Conservation (phyloP, 495 filamentous ascomycete species). For the Penicillium flavigenum region DNA sequence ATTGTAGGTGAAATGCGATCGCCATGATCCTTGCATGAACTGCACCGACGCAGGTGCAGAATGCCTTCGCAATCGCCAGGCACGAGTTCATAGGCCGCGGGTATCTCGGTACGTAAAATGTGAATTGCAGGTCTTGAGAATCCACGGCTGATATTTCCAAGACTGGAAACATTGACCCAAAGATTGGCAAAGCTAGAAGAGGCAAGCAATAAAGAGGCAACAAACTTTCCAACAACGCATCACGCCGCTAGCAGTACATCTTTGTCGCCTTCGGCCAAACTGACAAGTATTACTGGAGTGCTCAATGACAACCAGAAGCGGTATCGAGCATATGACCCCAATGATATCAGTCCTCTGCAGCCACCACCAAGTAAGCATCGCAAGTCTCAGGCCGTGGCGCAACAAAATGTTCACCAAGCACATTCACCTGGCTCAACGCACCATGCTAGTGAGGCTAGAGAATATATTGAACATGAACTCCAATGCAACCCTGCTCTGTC, state of each 20-base stretch:
- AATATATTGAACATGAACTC: slow-evolving; percentile 31
- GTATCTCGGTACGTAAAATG: slow-evolving; percentile 21
- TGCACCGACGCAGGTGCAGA: slow-evolving; percentile 26
- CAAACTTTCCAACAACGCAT: slow-evolving; percentile 11
- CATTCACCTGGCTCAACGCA: slow-evolving; percentile 27
- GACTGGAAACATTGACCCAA: slow-evolving; percentile 25
- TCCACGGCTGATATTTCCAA: slow-evolving; percentile 7
- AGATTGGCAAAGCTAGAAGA: slow-evolving; percentile 27
- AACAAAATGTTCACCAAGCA: slow-evolving; percentile 8
- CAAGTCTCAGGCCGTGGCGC: slow-evolving; percentile 15
- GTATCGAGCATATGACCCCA: neutral
- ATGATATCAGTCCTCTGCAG: neutral
- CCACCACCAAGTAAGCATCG: slow-evolving; percentile 13
- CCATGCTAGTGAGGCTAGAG: slow-evolving; percentile 29
- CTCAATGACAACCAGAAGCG: slow-evolving; percentile 16
- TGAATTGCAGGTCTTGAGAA: neutral
- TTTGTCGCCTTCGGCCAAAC: slow-evolving; percentile 13
- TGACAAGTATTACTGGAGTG: neutral
- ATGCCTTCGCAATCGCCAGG: slow-evolving; percentile 27
- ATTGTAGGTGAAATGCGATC: slow-evolving; percentile 34
- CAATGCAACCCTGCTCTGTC: slow-evolving; percentile 32
- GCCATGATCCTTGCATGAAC: slow-evolving; percentile 30
- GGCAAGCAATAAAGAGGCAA: slow-evolving; percentile 4
- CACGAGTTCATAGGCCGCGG: slow-evolving; percentile 28
- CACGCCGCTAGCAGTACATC: slow-evolving; percentile 7